phyloP scores from a whole-genome alignment of 2,329 filamentous ascomycete species.

The Phoma sp. region DNA sequence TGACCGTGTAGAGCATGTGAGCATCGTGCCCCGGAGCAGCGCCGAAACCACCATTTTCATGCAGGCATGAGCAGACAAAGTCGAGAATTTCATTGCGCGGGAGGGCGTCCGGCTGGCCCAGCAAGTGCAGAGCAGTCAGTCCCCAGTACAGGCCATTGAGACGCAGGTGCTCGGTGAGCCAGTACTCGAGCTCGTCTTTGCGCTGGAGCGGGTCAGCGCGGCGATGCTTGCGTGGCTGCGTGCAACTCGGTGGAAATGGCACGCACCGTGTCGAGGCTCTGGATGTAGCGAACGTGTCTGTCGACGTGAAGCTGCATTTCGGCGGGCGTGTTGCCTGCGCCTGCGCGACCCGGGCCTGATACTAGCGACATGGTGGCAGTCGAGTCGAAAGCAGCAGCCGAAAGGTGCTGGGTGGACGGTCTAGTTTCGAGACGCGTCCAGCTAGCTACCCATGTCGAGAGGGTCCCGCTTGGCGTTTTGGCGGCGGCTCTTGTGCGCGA shows the following conservation, averaged over 20 bases:
- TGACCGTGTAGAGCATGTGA: constrained; percentile 95
- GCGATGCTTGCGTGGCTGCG: constrained; percentile 22
- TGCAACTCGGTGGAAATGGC: constrained; percentile 25
- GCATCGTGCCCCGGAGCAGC: constrained; percentile 93
- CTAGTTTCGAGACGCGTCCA: constrained; percentile 14
- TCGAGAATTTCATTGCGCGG: constrained; percentile 81
- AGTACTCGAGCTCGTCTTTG: constrained; percentile 96
- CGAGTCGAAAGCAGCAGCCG: neutral
- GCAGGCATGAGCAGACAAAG: constrained; percentile 95
- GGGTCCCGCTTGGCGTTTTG: neutral
- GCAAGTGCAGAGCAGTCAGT: constrained; percentile 82
- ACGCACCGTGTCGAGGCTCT: constrained; percentile 84
- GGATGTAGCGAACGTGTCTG: constrained; percentile 89
- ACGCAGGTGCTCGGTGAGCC: constrained; percentile 94
- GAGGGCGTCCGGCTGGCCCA: constrained; percentile 80
- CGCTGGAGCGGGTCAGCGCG: constrained; percentile 62
- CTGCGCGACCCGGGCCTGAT: constrained; percentile 64
- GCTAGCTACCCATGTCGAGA: constrained; percentile 2
- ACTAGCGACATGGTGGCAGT: constrained; percentile 62
- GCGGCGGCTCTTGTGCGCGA: constrained; percentile 3
- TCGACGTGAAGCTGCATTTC: constrained; percentile 62
- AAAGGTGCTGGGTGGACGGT: neutral
- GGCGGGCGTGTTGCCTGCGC: constrained; percentile 48
- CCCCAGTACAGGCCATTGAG: constrained; percentile 98
- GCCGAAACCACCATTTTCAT: constrained; percentile 87